Base-by-base conservation (phyloP, 371 early-diverging fungal species). In the Apophysomyces variabilis region DNA sequence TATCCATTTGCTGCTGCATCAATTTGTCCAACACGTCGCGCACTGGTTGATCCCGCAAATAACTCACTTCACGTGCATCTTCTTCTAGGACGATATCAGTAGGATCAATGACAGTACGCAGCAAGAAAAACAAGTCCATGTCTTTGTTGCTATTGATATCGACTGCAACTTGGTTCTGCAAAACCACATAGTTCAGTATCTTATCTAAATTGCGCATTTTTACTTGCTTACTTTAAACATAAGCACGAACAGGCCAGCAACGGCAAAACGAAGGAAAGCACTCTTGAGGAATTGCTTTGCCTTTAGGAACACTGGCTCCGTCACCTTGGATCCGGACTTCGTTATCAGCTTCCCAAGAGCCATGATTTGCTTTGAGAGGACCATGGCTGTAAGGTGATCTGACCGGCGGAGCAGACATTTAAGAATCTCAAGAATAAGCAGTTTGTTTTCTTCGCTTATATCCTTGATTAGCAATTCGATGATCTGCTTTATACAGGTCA, bases 21-120 rank as follows among this genome's bases (percentile, higher is more conserved):
- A 88, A 67, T 41, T 86, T 82, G 35, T 88, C 87, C 13, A 88
- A 36, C 5, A 88, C 86, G 62, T 88, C 88, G 5, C 85, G 83
- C 7, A 88, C 77, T 13, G 88, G 88, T 18, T 88, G 88, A 50
- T 88, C 86, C 1, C 85, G 84, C 7, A 88, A 69, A 64, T 81
- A 84, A 2, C 85, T 73, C 5, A 78, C 71, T 43, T 80, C 82
- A 7, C 66, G 67, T 7, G 71, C 70, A 44, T 79, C 83, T 50
- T 85, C 87, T n/a, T 76, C 79, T 0, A 84, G 84, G 1, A 88
- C 80, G 43, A 83, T 71, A 66, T 86, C 87, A 13, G 79, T 75
- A 9, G 85, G 84, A 26, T 85, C 85, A 38, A 86, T 79, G 0
- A 86, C 85, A 14, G 85, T 80, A 1, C 79, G 76, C 7, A 88